Percentiles rank a stretch among this genome's conserved stretches.
These are phyloP conservation scores for Canna indica DNA, from an alignment of 176 grass and related monocot species.

Conservation along the genomic window DNA sequence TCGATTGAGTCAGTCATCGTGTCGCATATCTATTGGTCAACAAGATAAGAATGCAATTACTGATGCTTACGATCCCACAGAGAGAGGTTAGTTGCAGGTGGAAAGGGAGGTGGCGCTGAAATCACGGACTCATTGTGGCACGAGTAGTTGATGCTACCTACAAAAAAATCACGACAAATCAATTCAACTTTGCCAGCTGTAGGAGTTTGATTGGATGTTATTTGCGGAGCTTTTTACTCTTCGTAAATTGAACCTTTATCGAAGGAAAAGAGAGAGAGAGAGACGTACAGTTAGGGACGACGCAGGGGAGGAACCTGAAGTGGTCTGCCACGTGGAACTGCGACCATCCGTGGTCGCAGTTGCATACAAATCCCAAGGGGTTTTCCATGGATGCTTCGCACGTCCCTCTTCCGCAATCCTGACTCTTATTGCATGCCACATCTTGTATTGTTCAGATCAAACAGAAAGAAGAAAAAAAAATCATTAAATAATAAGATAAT, in stretches of 20 bases:
- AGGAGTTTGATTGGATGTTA: background rate
- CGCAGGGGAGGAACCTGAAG: constrained; percentile 62
- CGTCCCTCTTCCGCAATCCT: constrained; percentile 61
- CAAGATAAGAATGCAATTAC: background rate
- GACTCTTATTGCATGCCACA: constrained; percentile 36
- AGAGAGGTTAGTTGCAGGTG: constrained; percentile 36
- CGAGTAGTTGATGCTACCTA: constrained; percentile 57
- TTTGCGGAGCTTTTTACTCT: background rate
- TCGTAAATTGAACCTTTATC: background rate
- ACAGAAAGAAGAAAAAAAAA: constrained; percentile 1
- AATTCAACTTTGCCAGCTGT: too few species aligned
- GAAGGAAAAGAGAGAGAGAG: background rate
- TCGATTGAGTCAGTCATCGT: background rate
- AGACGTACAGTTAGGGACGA: constrained; percentile 78
- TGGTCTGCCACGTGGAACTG: constrained; percentile 55
- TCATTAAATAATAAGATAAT: background rate
- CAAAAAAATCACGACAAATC: background rate
- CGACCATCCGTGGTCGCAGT: constrained; percentile 63
- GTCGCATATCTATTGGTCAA: background rate
- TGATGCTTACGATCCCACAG: constrained; percentile 42
- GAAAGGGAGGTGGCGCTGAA: constrained; percentile 20
- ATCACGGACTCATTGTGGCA: constrained; percentile 34
- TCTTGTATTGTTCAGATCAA: constrained; percentile 14
- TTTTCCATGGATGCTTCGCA: constrained; percentile 41
- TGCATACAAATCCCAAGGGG: constrained; percentile 52